phyloP scores from a whole-genome alignment of 2,329 filamentous ascomycete genomes.

The Lasiodiplodia theobromae region DNA sequence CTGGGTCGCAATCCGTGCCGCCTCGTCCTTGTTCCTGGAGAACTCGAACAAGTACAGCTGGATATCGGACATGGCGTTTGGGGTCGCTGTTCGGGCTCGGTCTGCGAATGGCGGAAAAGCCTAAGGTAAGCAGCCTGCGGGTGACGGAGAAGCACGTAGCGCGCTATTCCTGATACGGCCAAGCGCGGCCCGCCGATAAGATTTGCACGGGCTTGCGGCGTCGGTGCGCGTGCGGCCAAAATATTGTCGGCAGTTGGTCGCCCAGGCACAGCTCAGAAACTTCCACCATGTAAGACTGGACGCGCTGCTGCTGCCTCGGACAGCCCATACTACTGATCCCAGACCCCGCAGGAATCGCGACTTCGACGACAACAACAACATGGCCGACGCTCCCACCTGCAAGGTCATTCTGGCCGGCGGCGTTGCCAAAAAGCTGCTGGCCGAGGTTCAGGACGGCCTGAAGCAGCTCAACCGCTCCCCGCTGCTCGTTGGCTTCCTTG shows the following conservation, averaged over 20 bases:
- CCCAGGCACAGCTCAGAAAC: conserved; percentile 8
- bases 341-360: neutral
- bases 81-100: neutral
- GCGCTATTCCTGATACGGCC: conserved; percentile 19
- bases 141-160: conserved; percentile 21
- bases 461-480: conserved; percentile 75
- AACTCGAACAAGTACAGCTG: conserved; percentile 60
- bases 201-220: conserved; percentile 16
- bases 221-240: conserved; percentile 10
- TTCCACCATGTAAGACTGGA: conserved; percentile 13
- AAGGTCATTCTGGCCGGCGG: conserved; percentile 91
- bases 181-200: conserved; percentile 26
- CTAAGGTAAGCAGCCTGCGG: conserved; percentile 30
- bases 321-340: conserved; percentile 12
- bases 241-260: conserved; percentile 26
- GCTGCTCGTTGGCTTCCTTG: conserved; percentile 87
- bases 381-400: conserved; percentile 64
- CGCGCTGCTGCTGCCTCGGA: conserved; percentile 3
- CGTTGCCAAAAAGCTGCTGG: conserved; percentile 81
- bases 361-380: conserved; percentile 23
- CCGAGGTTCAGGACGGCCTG: conserved; percentile 79
- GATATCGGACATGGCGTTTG: conserved; percentile 56
- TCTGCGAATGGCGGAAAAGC: conserved; percentile 27
- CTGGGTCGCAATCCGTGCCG: conserved; percentile 50
- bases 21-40: conserved; percentile 57